phyloP scores from a whole-genome alignment of 352 stramenopile species.

The Pythium coloratum region DNA sequence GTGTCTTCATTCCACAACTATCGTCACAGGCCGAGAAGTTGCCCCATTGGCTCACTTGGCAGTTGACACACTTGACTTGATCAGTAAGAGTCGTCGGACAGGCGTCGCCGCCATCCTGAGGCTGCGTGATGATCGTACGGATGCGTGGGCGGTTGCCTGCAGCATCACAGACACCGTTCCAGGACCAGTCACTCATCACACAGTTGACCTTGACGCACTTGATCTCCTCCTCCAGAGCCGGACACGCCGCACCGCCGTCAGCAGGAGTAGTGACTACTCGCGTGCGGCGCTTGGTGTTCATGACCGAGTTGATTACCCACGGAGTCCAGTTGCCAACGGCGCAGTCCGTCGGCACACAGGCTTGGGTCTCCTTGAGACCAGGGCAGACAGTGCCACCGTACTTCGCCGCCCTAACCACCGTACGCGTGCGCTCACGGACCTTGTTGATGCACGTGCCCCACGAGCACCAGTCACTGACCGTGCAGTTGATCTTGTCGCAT shows the following conservation, averaged over 20 bases:
- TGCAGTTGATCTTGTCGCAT: slow-evolving; percentile 51
- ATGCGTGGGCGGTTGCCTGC: slow-evolving; percentile 33
- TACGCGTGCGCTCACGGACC: slow-evolving; percentile 37
- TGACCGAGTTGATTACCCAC: slow-evolving; percentile 23
- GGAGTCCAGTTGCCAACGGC: slow-evolving; percentile 23
- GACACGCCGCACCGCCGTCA: slow-evolving; percentile 49
- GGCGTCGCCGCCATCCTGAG: slow-evolving; percentile 38
- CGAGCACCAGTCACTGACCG: slow-evolving; percentile 40
- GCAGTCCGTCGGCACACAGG: slow-evolving; percentile 34
- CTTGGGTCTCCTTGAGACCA: slow-evolving; percentile 26
- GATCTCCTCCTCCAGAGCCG: slow-evolving; percentile 35
- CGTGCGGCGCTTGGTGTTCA: slow-evolving; percentile 20
- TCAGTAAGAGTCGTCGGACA: slow-evolving; percentile 42
- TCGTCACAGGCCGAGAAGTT: slow-evolving; percentile 36
- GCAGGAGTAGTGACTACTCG: not conserved
- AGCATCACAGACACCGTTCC: slow-evolving; percentile 35
- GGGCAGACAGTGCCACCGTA: slow-evolving; percentile 40
- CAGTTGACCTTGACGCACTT: slow-evolving; percentile 40
- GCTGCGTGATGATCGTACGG: slow-evolving; percentile 31
- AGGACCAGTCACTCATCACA: slow-evolving; percentile 41
- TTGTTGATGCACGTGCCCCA: slow-evolving; percentile 41
- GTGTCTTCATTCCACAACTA: slow-evolving; percentile 34
- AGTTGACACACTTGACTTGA: slow-evolving; percentile 37
- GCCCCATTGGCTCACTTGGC: slow-evolving; percentile 37
- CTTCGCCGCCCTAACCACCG: slow-evolving; percentile 33